These are phyloP conservation scores for Goffeauzyma gilvescens DNA, from an alignment of 768 basidiomycete species.

Conservation along the genomic window DNA sequence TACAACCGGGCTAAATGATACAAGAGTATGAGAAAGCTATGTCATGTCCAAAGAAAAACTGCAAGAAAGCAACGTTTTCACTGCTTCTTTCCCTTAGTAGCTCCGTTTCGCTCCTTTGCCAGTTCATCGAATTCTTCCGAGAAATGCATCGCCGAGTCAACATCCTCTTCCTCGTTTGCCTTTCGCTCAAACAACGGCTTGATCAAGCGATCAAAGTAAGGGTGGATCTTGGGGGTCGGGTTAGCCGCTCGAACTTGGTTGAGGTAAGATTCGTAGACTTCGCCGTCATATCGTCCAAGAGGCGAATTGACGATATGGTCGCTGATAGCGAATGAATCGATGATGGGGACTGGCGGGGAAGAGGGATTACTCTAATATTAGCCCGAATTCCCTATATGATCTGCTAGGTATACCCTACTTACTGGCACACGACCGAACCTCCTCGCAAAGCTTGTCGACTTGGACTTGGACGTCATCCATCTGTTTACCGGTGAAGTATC, in stretches of 20 bases:
- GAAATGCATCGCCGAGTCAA: slow-evolving; percentile 30
- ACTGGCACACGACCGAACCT: slow-evolving; percentile 26
- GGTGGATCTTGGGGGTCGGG: slow-evolving; percentile 33
- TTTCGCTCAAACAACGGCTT: slow-evolving; percentile 34
- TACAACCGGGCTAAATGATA: neutral
- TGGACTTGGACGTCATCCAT: slow-evolving; percentile 25
- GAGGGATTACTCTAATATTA: neutral
- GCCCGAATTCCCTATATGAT: neutral
- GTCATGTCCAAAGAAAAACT: neutral
- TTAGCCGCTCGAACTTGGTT: slow-evolving; percentile 34
- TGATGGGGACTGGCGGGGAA: slow-evolving; percentile 18
- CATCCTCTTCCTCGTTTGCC: slow-evolving; percentile 27
- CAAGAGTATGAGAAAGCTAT: neutral
- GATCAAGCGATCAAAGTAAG: slow-evolving; percentile 36
- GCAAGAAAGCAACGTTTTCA: neutral
- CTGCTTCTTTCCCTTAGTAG: neutral
- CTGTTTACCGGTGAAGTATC: slow-evolving; percentile 25
- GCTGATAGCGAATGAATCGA: slow-evolving; percentile 30
- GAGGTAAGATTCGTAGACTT: slow-evolving; percentile 36
- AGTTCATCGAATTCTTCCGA: slow-evolving; percentile 30
- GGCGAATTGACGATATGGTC: slow-evolving; percentile 35
- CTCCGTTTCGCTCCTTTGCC: neutral
- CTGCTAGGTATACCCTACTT: slow-evolving; percentile 7
- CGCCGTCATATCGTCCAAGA: slow-evolving; percentile 35
- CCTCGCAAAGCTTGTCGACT: slow-evolving; percentile 27